phyloP scores from a whole-genome alignment of 805 yeast genomes.

The Zygosaccharomyces kombuchaensis region DNA sequence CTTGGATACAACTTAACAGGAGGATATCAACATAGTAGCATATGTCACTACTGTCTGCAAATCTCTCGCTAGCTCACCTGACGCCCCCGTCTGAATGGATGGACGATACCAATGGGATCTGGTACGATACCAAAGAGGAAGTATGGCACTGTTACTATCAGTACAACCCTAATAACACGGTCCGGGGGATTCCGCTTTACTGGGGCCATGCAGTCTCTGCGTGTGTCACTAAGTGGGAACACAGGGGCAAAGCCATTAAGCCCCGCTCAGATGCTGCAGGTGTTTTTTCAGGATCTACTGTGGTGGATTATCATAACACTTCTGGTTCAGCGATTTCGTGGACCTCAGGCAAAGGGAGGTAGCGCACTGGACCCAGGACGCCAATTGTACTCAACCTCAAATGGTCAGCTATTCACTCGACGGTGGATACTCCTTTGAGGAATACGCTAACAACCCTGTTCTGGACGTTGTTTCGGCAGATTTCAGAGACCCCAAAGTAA shows the following conservation, averaged over 20 bases:
- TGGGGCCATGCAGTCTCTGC: slow-evolving; percentile 43
- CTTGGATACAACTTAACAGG: neutral
- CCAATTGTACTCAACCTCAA: slow-evolving; percentile 31
- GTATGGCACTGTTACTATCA: slow-evolving; percentile 40
- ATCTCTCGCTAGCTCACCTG: slow-evolving; percentile 30
- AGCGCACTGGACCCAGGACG: slow-evolving; percentile 36
- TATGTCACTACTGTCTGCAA: neutral
- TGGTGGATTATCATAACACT: slow-evolving; percentile 38
- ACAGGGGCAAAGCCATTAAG: slow-evolving; percentile 33
- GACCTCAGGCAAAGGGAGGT: slow-evolving; percentile 35
- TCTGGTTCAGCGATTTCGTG: slow-evolving; percentile 30
- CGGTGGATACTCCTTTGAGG: slow-evolving; percentile 36
- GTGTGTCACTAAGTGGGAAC: slow-evolving; percentile 36
- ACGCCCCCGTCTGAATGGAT: slow-evolving; percentile 38
- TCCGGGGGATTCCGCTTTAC: slow-evolving; percentile 35
- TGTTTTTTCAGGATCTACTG: slow-evolving; percentile 38
- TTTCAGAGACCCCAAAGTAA: slow-evolving; percentile 38
- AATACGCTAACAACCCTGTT: slow-evolving; percentile 34
- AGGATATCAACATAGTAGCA: neutral
- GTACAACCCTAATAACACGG: slow-evolving; percentile 35
- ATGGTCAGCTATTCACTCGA: slow-evolving; percentile 36
- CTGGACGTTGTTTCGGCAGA: slow-evolving; percentile 30
- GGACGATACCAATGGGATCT: slow-evolving; percentile 45
- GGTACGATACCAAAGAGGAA: slow-evolving; percentile 32
- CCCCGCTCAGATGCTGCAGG: slow-evolving; percentile 31